Evolutionary conservation across 108 stramenopile genomes (phyloP).

Genomic region (Halocafeteria seosinensis): DNA sequence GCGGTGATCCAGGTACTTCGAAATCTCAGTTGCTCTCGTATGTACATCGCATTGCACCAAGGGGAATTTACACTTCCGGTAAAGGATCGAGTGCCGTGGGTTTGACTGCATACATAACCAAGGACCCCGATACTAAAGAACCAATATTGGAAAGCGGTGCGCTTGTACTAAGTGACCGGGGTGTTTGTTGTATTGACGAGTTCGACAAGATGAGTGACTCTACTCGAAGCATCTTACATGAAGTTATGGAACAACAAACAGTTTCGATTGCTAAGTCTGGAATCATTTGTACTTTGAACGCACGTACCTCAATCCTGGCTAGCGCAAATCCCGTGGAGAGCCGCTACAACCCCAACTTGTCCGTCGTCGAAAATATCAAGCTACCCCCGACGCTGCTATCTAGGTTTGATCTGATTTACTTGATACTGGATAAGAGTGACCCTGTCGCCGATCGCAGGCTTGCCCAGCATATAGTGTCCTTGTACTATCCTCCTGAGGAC

Average conservation of each 20-base stretch:
- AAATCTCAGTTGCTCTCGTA: conserved; percentile 86
- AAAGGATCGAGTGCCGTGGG: conserved; percentile 93
- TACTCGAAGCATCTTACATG: conserved; percentile 90
- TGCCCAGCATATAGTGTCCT: conserved; percentile 65
- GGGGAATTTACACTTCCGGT: conserved; percentile 93
- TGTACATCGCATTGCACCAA: conserved; percentile 81
- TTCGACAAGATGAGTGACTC: conserved; percentile 96
- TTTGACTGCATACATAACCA: conserved; percentile 86
- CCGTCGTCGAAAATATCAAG: conserved; percentile 93
- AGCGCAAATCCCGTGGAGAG: conserved; percentile 91
- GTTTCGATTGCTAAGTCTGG: conserved; percentile 95
- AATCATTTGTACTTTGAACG: conserved; percentile 88
- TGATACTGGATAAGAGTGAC: conserved; percentile 79
- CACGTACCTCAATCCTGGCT: conserved; percentile 86
- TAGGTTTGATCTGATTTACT: conserved; percentile 94
- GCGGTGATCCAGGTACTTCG: conserved; percentile 91
- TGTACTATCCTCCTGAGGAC: conserved; percentile 61
- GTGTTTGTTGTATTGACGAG: conserved; percentile 90
- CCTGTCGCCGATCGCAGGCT: conserved; percentile 62
- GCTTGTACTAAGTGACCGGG: conserved; percentile 81
- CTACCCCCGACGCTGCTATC: conserved; percentile 90
- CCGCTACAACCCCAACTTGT: conserved; percentile 80
- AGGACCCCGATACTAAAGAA: conserved; percentile 92
- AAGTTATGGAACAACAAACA: conserved; percentile 99
- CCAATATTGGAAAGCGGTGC: conserved; percentile 90